Percentiles rank a stretch among this genome's conserved stretches.
Evolutionary conservation across 139 green algal genomes (phyloP).

Genomic region (Raphidocelis subcapitata): DNA sequence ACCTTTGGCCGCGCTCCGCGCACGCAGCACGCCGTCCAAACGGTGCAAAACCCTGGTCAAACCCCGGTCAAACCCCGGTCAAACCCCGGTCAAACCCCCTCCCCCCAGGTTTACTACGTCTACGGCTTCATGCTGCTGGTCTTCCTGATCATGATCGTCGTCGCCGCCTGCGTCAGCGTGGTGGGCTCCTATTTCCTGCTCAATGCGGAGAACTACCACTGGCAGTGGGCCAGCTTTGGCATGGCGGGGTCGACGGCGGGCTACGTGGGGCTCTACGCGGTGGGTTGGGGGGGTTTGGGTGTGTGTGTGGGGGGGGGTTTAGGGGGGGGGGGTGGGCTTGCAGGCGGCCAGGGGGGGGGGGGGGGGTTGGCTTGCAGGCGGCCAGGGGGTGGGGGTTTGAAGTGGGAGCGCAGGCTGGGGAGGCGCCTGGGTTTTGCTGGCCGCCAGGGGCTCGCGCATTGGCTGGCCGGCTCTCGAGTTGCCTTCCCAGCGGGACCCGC

Average conservation of each 20-base stretch:
- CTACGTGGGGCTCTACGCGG: constrained; percentile 92
- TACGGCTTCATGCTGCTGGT: constrained; percentile 99
- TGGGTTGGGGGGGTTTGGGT: too few relatives aligned
- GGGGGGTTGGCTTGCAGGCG: too few relatives aligned
- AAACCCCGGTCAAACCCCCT: neutral
- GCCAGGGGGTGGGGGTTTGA: too few relatives aligned
- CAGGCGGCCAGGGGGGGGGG: too few relatives aligned
- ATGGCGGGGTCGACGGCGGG: constrained; percentile 77
- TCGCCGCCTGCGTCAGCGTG: constrained; percentile 88
- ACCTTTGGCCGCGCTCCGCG: neutral
- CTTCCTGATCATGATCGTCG: constrained; percentile 91
- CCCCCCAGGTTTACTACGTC: constrained; percentile 96
- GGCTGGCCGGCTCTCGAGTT: too few relatives aligned
- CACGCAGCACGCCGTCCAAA: too few relatives aligned
- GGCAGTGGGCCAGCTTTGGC: constrained; percentile 94
- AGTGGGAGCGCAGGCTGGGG: too few relatives aligned
- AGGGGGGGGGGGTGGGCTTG: too few relatives aligned
- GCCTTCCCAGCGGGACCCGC: too few relatives aligned
- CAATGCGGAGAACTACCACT: constrained; percentile 99
- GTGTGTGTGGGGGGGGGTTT: too few relatives aligned
- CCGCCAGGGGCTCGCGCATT: too few relatives aligned
- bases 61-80: neutral
- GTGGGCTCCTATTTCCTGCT: constrained; percentile 98
- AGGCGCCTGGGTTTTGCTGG: too few relatives aligned
- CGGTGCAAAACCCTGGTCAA: neutral